Conservation (phyloP, 2,329 filamentous ascomycete genomes). For the Penicillium sp. region DNA sequence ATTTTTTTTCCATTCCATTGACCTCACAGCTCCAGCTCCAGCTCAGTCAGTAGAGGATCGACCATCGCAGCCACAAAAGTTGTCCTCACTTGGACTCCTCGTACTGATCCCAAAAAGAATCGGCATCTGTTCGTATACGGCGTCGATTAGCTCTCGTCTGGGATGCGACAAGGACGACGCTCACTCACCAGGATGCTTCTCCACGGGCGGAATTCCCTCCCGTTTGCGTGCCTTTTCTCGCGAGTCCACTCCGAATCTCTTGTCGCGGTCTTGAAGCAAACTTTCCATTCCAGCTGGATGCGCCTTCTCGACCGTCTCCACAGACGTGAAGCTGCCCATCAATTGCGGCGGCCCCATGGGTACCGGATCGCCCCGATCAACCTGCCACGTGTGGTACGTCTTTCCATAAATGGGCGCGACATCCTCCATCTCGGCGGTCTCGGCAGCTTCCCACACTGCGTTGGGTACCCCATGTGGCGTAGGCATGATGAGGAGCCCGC, state of each 20-base stretch:
- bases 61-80: background rate
- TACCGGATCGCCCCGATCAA: conserved; percentile 63
- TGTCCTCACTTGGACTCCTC: background rate
- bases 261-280: conserved; percentile 48
- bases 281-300: conserved; percentile 26
- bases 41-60: too few species aligned
- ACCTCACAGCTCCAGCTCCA: too few species aligned
- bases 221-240: conserved; percentile 50
- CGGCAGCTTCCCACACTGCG: conserved; percentile 65
- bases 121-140: conserved; percentile 25
- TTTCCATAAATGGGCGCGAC: conserved; percentile 73
- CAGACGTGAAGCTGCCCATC: conserved; percentile 54
- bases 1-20: background rate
- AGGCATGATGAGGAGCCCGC: conserved; percentile 41
- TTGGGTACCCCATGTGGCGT: conserved; percentile 41
- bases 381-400: conserved; percentile 80
- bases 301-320: conserved; percentile 21
- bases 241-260: conserved; percentile 49
- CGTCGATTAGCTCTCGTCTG: conserved; percentile 4
- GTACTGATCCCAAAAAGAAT: conserved; percentile 18
- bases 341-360: conserved; percentile 57
- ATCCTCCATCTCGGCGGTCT: conserved; percentile 74
- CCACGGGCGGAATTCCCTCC: conserved; percentile 40
- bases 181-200: conserved; percentile 32
- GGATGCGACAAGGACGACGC: background rate